Conservation (phyloP, 805 yeast species). For the Candida easanensis region DNA sequence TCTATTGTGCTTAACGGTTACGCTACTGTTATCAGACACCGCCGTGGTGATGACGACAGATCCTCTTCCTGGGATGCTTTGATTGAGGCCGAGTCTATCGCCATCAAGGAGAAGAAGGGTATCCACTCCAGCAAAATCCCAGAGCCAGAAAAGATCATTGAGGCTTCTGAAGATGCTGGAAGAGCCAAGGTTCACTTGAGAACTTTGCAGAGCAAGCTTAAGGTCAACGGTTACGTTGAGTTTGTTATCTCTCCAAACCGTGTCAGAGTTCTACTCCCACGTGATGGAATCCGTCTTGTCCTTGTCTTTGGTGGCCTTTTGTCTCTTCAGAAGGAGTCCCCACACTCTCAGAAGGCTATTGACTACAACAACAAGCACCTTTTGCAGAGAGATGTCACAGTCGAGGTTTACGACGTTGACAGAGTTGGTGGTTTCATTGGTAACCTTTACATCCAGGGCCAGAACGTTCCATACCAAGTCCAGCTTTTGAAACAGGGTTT, state of each 20-base stretch:
- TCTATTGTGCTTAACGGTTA: constrained; percentile 60
- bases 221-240: constrained; percentile 69
- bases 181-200: constrained; percentile 74
- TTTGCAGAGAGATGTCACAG: constrained; percentile 70
- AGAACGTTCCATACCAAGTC: constrained; percentile 54
- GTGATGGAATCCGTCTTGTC: constrained; percentile 66
- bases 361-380: constrained; percentile 51
- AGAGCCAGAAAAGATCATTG: constrained; percentile 62
- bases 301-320: constrained; percentile 75
- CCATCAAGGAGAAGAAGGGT: constrained; percentile 57
- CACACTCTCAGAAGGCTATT: constrained; percentile 47
- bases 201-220: constrained; percentile 62
- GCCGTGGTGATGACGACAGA: constrained; percentile 67
- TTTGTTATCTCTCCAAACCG: constrained; percentile 67
- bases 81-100: constrained; percentile 63
- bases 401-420: constrained; percentile 68
- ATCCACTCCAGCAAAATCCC: constrained; percentile 54
- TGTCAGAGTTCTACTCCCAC: constrained; percentile 61
- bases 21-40: constrained; percentile 77
- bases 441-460: constrained; percentile 52
- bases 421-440: constrained; percentile 83
- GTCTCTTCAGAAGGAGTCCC: constrained; percentile 36
- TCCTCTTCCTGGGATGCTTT: constrained; percentile 77
- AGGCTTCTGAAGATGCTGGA: constrained; percentile 72
- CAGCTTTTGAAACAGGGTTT: constrained; percentile 59